Evolutionary conservation across 176 grass and related monocot genomes (phyloP).

Genomic region (Cenchrus americanus): DNA sequence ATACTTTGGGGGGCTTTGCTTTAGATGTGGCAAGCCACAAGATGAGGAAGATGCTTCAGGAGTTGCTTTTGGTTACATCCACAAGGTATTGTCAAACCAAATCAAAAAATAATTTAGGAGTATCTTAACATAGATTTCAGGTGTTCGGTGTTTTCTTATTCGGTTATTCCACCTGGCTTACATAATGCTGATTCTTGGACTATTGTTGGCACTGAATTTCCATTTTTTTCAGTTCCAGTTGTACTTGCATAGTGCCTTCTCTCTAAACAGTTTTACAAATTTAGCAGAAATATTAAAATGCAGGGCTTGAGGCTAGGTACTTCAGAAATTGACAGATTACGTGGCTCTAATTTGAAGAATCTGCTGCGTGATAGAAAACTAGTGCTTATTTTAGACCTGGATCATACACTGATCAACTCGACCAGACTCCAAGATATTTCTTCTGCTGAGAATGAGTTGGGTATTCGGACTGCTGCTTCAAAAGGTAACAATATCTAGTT

Average conservation of each 20-base stretch:
- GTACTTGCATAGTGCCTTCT: background rate
- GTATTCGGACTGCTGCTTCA: constrained; percentile 53
- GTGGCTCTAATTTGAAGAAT: constrained; percentile 67
- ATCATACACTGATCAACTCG: constrained; percentile 92
- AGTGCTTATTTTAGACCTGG: constrained; percentile 85
- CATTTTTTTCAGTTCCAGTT: constrained; percentile 13
- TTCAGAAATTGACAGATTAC: constrained; percentile 77
- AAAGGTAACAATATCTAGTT: constrained; percentile 52
- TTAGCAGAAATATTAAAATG: constrained; percentile 36
- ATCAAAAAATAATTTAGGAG: constrained; percentile 2
- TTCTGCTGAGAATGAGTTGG: constrained; percentile 69
- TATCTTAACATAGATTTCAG: background rate
- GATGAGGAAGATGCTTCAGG: constrained; percentile 72
- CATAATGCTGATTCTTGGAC: background rate
- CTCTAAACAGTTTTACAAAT: background rate
- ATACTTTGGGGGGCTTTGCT: constrained; percentile 62
- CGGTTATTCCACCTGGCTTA: constrained; percentile 13
- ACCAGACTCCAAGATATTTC: constrained; percentile 64
- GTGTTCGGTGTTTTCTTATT: background rate
- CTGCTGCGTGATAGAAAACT: constrained; percentile 73
- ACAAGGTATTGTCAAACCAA: constrained; percentile 62
- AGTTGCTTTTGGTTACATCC: constrained; percentile 86
- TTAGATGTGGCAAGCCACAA: constrained; percentile 56
- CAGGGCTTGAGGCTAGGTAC: constrained; percentile 77
- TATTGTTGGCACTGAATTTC: background rate